These are phyloP conservation scores for Acidiella bohemica DNA, from an alignment of 495 filamentous ascomycete genomes.

Conservation along the genomic window DNA sequence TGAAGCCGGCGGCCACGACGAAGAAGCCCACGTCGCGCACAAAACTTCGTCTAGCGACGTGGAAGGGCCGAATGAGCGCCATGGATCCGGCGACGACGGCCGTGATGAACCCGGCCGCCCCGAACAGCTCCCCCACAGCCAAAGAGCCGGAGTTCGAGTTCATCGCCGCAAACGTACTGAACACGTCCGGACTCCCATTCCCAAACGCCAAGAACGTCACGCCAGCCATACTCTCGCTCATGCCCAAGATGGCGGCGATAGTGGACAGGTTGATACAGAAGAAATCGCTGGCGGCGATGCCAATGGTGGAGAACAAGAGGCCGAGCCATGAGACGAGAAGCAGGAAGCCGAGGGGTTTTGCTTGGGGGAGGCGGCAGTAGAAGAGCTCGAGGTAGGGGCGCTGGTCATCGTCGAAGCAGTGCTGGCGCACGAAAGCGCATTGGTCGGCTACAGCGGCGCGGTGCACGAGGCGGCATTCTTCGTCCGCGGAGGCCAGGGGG, in stretches of 20 bases:
- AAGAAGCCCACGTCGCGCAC: slow-evolving; percentile 91
- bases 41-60: slow-evolving; percentile 75
- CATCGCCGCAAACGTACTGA: slow-evolving; percentile 98
- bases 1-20: slow-evolving; percentile 72
- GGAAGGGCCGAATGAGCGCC: slow-evolving; percentile 87
- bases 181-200: slow-evolving; percentile 98
- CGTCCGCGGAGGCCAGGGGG: slow-evolving; percentile 12
- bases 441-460: slow-evolving; percentile 57
- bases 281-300: slow-evolving; percentile 97
- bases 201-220: slow-evolving; percentile 96
- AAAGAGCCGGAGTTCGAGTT: slow-evolving; percentile 87
- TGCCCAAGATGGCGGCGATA: slow-evolving; percentile 68
- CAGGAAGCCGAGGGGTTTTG: slow-evolving; percentile 61
- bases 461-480: slow-evolving; percentile 70
- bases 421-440: slow-evolving; percentile 68
- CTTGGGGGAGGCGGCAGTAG: slow-evolving; percentile 65
- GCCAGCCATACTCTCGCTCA: slow-evolving; percentile 92
- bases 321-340: slow-evolving; percentile 71
- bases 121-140: slow-evolving; percentile 89
- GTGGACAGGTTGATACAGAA: slow-evolving; percentile 95
- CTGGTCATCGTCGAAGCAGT: slow-evolving; percentile 82
- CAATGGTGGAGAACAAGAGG: slow-evolving; percentile 91
- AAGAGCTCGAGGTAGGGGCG: slow-evolving; percentile 82
- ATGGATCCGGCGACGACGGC: slow-evolving; percentile 97
- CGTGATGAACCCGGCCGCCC: slow-evolving; percentile 91